Percentiles rank a stretch among this genome's conserved stretches.
Conservation (phyloP, 2,329 filamentous ascomycete species). For the Fusarium tuaranense region DNA sequence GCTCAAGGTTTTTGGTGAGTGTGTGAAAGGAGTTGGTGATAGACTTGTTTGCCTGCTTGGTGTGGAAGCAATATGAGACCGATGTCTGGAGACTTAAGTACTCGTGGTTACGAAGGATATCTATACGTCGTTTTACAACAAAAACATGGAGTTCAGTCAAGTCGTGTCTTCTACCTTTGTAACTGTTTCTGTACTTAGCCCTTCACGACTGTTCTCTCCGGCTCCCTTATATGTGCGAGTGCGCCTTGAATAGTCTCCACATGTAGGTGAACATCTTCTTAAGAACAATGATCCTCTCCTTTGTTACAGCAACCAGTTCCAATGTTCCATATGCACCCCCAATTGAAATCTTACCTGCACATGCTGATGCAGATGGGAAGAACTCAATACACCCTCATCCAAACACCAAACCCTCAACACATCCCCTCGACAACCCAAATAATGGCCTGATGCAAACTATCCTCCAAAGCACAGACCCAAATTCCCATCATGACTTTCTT, state of each 20-base stretch:
- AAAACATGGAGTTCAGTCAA: not conserved
- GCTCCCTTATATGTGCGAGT: not conserved
- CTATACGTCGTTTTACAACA: not conserved
- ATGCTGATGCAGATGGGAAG: not conserved
- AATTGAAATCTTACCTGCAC: not conserved
- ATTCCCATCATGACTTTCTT: constrained; percentile 2
- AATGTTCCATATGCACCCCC: not conserved
- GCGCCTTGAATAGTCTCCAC: not conserved
- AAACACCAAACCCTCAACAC: not conserved
- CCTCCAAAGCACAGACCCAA: not conserved
- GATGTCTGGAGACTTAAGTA: not conserved
- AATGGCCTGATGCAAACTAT: not conserved
- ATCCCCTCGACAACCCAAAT: not conserved
- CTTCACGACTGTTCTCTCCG: not conserved
- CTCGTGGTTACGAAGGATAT: not conserved
- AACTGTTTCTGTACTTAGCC: not conserved
- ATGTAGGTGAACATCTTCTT: not conserved
- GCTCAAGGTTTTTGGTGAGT: not conserved
- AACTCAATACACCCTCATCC: not conserved
- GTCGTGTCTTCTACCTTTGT: not conserved
- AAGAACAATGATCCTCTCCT: not conserved
- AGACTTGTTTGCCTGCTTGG: not conserved
- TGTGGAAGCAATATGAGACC: not conserved
- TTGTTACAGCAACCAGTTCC: not conserved
- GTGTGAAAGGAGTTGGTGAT: not conserved